phyloP scores from a whole-genome alignment of 2,329 filamentous ascomycete species.

The Sphaerulina musiva region DNA sequence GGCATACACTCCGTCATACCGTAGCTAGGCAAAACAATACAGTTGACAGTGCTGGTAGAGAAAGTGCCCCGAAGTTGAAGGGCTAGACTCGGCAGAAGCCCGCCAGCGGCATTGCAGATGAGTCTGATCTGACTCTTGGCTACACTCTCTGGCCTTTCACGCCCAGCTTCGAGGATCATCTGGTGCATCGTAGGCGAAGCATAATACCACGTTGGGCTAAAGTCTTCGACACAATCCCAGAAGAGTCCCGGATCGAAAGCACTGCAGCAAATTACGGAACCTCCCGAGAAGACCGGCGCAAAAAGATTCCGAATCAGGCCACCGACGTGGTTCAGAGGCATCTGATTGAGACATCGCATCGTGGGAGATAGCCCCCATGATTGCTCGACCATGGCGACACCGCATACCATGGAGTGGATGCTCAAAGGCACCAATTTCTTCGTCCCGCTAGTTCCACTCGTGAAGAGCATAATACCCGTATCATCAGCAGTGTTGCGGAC shows the following conservation, averaged over 20 bases:
- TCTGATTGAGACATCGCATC: conserved; percentile 54
- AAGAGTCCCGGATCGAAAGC: conserved; percentile 52
- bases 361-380: conserved; percentile 46
- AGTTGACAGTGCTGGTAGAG: conserved; percentile 28
- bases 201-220: conserved; percentile 52
- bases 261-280: conserved; percentile 49
- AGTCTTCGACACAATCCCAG: conserved; percentile 49
- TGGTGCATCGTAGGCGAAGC: conserved; percentile 54
- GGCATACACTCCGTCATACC: conserved; percentile 58
- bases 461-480: conserved; percentile 50
- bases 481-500: conserved; percentile 42
- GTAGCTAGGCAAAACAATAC: conserved; percentile 51
- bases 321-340: conserved; percentile 52
- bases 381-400: conserved; percentile 48
- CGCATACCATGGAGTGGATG: conserved; percentile 46
- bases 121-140: conserved; percentile 44
- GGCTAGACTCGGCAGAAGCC: conserved; percentile 48
- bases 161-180: conserved; percentile 46
- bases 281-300: conserved; percentile 49
- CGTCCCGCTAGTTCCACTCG: conserved; percentile 53
- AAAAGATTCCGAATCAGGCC: conserved; percentile 52
- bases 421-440: conserved; percentile 54
- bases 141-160: conserved; percentile 37
- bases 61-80: conserved; percentile 47
- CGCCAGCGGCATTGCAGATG: conserved; percentile 53